Evolutionary conservation across 495 filamentous ascomycete genomes (phyloP), one percentile per base, ranked within the genome.

Genomic region (Echria macrotheca): DNA sequence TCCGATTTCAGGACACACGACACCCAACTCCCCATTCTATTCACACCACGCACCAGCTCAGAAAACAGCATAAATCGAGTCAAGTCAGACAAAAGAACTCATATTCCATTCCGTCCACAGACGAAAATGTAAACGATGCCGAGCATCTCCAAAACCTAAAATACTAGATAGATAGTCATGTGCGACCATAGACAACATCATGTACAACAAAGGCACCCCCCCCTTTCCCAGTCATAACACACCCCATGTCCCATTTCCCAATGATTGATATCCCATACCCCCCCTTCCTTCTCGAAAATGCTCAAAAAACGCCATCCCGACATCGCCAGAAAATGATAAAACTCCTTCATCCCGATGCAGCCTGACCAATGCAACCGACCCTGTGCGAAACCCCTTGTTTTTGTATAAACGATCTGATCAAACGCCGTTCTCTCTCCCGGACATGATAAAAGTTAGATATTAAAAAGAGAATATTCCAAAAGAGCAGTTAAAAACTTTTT

Each of bases 261-360:
- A n/a, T n/a, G n/a, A n/a, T n/a, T n/a, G 35, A 18, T 7, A n/a
- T 37, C 8, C n/a, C 11, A 37, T 37, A 14, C 35, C 12, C 17
- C 35, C 17, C 21, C 35, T n/a, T 17, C 17, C 15, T 37, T 37
- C n/a, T 4, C 35, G 5, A 37, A 31, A 31, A 31, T 31, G 6
- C 28, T n/a, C n/a, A n/a, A n/a, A n/a, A n/a, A n/a, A n/a, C n/a
- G n/a, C n/a, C n/a, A n/a, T n/a, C n/a, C 38, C 38, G 38, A 41
- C 12, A 41, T 24, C 38, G 38, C 38, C 38, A 24, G 12, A 41
- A 22, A 24, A 11, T 22, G 24, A 22, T 10, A 5, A 41, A 41
- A 41, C 38, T 41, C 38, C 38, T 5, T 40, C 37, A 18, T 41
- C 38, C 38, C 38, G 8, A 41, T 41, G 38, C 38, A 41, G 21